A percentile compares a stretch with the other conserved stretches of the same genome.
Conservation (phyloP, 2,329 filamentous ascomycete genomes). For the Colletotrichum eleusines region DNA sequence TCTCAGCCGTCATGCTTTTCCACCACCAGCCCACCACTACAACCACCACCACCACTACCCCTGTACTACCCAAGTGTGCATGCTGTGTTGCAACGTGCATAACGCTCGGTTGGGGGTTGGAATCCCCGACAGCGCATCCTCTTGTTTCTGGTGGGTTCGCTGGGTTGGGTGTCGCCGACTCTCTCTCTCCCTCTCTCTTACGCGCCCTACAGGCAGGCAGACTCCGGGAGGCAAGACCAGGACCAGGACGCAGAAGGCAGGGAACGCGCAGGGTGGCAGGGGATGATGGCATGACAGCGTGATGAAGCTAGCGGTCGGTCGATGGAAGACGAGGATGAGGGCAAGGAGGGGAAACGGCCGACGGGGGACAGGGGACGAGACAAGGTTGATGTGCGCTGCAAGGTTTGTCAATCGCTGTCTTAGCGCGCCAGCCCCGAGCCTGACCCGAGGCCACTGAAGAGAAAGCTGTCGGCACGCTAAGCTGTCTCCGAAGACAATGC, state of each 20-base stretch:
- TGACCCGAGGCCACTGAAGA: constrained; percentile 20
- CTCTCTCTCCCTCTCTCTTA: neutral
- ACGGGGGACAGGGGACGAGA: constrained; percentile 19
- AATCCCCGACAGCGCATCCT: neutral
- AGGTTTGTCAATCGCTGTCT: constrained; percentile 22
- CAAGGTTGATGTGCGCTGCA: constrained; percentile 7
- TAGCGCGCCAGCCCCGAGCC: constrained; percentile 33
- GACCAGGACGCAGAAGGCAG: neutral
- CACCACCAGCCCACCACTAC: too few species aligned
- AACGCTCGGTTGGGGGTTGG: constrained; percentile 26
- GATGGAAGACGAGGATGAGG: neutral
- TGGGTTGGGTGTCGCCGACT: constrained; percentile 33
- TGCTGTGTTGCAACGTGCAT: neutral
- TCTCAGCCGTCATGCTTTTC: neutral
- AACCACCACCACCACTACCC: neutral
- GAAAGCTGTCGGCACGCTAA: neutral
- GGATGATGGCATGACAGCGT: constrained; percentile 8
- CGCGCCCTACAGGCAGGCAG: constrained; percentile 6
- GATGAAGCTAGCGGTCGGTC: neutral
- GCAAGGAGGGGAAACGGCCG: neutral
- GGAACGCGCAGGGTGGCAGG: constrained; percentile 26
- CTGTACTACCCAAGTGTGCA: neutral
- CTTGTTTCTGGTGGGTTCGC: constrained; percentile 1
- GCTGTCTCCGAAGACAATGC: neutral
- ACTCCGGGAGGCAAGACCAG: neutral